Base-by-base conservation (phyloP, 2,329 filamentous ascomycete species). In the Beauveria scarabaeidicola region DNA sequence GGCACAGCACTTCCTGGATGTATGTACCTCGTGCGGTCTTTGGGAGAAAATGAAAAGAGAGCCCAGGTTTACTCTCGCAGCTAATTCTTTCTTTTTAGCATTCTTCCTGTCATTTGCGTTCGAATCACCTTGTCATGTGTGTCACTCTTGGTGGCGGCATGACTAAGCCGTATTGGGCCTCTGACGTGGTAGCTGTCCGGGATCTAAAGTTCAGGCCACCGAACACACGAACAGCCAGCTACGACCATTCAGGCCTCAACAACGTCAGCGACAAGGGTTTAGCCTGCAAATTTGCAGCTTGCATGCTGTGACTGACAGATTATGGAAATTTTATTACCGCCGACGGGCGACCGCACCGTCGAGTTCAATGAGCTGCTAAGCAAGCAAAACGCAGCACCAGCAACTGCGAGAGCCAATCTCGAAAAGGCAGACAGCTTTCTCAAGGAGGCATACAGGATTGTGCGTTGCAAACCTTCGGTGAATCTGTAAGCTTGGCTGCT, bases 371-470 rank as follows among this genome's bases (percentile, higher is more conserved):
- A 86, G 70, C 79, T 88, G 51, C 80, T 93, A 25, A 80, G 81
- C 67, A 75, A 79, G 66, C 82, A 83, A 63, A 75, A 82, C 72
- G 80, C 81, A 48, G 75, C 76, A 29, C 74, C 78, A 8, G 78
- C 81, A 13, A 74, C 69, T 57, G 68, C 67, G 50, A 67, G 69
- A 63, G 78, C 78, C 64, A 76, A 71, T 60, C 66, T 78, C 52
- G 76, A 81, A 64, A 80, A 74, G 66, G 81, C 94, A 54, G 90
- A 97, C 71, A 88, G 89, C 67, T 99, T 97, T 70, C 78, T 97
- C 38, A 91, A 93, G 70, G 93, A 97, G 75, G 94, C 94, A 57
- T 94, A 96, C 75, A 85, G 88, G 70, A 97, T 97, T 73, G 92
- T 95, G 77, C 68, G 81, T 73, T 54, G 63, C 66, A 7, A 21